Base-by-base conservation (phyloP, 768 basidiomycete species). In the Butyriboletus loyo region DNA sequence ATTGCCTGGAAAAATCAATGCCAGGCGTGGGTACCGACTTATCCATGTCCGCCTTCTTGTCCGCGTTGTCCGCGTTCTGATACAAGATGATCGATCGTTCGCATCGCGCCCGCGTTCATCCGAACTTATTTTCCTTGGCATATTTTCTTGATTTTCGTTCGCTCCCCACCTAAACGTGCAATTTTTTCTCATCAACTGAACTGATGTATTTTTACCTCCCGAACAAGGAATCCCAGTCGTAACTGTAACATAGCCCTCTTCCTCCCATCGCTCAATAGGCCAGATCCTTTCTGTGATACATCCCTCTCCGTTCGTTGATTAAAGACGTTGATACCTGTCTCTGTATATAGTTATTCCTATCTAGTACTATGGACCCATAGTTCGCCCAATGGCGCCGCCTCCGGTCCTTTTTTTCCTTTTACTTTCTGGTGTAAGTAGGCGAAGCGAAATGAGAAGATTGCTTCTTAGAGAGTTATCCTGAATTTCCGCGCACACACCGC, bases 261-360 rank as follows among this genome's bases (percentile, higher is more conserved):
- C 19, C 13, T n/a, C 30, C 36, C 34, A 46, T 51, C 27, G 7
- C 15, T 24, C 39, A 22, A 35, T 30, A 49, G 38, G 43, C 36
- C 37, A 56, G 52, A 35, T 32, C 49, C 50, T 43, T 10, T 39
- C 36, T 36, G 51, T 42, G 54, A 53, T 36, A 53, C 56, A 53
- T 39, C 24, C 54, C 22, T 22, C 49, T 63, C 54, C 34, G 61
- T 61, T 59, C 56, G 17, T 39, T 32, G 45, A 46, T 38, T 52
- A 14, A 46, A 51, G 34, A 51, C 31, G 9, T 45, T 48, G 51
- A 53, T 55, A 55, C 48, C 42, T 55, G 53, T 45, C 42, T 41
- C 7, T 14, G 63, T 67, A 64, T 62, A 66, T 69, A 66, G 67
- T 66, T 66, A 66, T 66, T 56, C 45, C 21, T 66, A 68, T 66